Evolutionary conservation across 768 basidiomycete species (phyloP), one percentile per base, ranked within the genome.

Genomic region (Lentinula lateritia): DNA sequence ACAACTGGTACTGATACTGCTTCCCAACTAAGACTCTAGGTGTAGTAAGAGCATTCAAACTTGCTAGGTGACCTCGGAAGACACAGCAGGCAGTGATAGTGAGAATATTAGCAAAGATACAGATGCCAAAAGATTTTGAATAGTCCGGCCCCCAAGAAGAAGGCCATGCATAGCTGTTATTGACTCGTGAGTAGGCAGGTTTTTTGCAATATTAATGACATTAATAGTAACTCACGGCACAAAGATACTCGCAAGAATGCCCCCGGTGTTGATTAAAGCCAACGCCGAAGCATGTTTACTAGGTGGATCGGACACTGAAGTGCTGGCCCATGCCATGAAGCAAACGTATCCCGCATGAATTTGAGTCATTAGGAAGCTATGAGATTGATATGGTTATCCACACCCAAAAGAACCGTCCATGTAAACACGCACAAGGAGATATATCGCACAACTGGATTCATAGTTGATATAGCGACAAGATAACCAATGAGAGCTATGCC

Each of bases 271-370:
- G 67, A 93, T 84, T 62, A 90, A 74, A 2, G 92, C 93, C 53
- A 96, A 78, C 12, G 89, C 88, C 20, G 93, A 88, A 2, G 93
- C 90, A 5, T 93, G 86, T 73, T 95, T 95, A 16, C 87, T 84
- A 6, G 91, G 80, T 36, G 93, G 87, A 16, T 84, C 69, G 6
- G 78, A 70, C n/a, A 83, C 76, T 10, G 80, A 77, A 35, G 76
- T 76, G 61, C 79, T 81, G 7, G 77, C 75, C 82, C 82, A 84
- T 1, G 81, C 78, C 53, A 81, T 69, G 61, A 89, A 87, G 60
- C 81, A 80, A 64, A 92, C 83, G 71, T 89, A 91, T 3, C 83
- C 90, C 0, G 86, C 78, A 66, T 89, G 90, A 0, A 84, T 83
- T 66, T 87, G 85, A 6, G 89, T 86, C 84, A 91, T 88, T 42